A percentile compares a stretch with the other conserved stretches of the same genome.
Conservation (phyloP, 108 stramenopile genomes). For the Nitzschia sp. region DNA sequence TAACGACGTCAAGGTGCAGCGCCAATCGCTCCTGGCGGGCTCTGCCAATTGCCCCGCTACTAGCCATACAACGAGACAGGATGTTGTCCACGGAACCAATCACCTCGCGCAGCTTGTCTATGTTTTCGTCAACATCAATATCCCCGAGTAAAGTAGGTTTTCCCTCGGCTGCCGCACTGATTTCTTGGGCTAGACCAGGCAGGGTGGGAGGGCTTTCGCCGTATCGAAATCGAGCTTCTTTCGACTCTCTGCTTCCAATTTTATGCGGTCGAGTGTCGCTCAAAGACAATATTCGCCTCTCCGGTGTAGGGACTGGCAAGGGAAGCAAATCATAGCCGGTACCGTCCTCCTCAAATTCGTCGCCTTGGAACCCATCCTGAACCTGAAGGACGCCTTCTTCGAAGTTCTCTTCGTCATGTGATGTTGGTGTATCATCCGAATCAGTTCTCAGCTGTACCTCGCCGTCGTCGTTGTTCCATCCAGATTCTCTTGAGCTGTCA, state of each 20-base stretch:
- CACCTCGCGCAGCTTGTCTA: conserved; percentile 80
- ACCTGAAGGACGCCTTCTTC: conserved; percentile 78
- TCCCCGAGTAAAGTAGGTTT: conserved; percentile 61
- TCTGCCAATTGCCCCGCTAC: conserved; percentile 52
- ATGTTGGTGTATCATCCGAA: conserved; percentile 1
- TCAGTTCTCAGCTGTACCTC: conserved; percentile 15
- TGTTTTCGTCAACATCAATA: conserved; percentile 77
- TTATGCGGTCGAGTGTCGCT: conserved; percentile 16
- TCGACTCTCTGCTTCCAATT: background rate
- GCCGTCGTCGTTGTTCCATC: conserved; percentile 56
- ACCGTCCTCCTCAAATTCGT: conserved; percentile 39
- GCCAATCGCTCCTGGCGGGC: conserved; percentile 48
- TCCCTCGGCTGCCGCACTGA: conserved; percentile 15
- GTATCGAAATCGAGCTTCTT: conserved; percentile 42
- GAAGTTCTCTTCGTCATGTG: conserved; percentile 38
- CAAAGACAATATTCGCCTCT: conserved; percentile 61
- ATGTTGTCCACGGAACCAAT: conserved; percentile 72
- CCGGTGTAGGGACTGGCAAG: conserved; percentile 75
- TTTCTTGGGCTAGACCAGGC: conserved; percentile 19
- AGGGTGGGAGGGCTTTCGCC: conserved; percentile 8
- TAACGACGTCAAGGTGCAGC: conserved; percentile 58
- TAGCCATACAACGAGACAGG: conserved; percentile 52
- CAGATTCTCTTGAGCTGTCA: conserved; percentile 49
- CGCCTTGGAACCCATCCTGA: conserved; percentile 47
- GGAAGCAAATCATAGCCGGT: conserved; percentile 83